Evolutionary conservation across 192 early-diverging fungal species (phyloP).

Genomic region (Backusella westeae): DNA sequence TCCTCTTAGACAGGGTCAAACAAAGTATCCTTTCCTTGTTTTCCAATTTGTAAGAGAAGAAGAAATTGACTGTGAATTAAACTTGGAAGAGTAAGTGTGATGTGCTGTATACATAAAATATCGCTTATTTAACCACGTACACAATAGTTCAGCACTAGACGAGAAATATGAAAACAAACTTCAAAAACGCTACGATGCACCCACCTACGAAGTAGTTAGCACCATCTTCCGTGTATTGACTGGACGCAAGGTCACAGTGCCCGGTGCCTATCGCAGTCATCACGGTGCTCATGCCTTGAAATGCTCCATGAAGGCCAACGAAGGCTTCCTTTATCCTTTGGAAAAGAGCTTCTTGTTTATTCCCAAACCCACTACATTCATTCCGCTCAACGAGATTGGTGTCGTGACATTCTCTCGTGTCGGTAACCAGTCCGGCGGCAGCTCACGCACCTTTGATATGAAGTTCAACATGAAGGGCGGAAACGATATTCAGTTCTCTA

Average conservation of each 20-base stretch:
- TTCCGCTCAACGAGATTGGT: slow-evolving; percentile 82
- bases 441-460: slow-evolving; percentile 88
- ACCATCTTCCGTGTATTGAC: slow-evolving; percentile 84
- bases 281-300: slow-evolving; percentile 83
- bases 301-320: slow-evolving; percentile 96
- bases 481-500: slow-evolving; percentile 82
- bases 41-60: slow-evolving; percentile 96
- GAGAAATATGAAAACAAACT: slow-evolving; percentile 74
- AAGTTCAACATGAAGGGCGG: slow-evolving; percentile 84
- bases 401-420: slow-evolving; percentile 90
- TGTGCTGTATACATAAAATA: not conserved
- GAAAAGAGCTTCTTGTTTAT: slow-evolving; percentile 94
- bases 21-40: slow-evolving; percentile 91
- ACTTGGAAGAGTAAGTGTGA: slow-evolving; percentile 66
- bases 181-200: slow-evolving; percentile 82
- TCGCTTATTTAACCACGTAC: not conserved
- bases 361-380: slow-evolving; percentile 90
- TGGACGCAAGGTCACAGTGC: slow-evolving; percentile 70
- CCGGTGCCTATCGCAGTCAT: slow-evolving; percentile 63
- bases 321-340: slow-evolving; percentile 90
- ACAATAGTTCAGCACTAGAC: slow-evolving; percentile 56
- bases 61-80: slow-evolving; percentile 80
- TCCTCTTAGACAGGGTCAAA: slow-evolving; percentile 95
- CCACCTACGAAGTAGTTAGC: slow-evolving; percentile 81
- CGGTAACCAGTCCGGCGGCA: slow-evolving; percentile 43